Percentiles rank a stretch among this genome's conserved stretches.
phyloP scores from a whole-genome alignment of 306 rosid genomes.

The Alnus glutinosa region DNA sequence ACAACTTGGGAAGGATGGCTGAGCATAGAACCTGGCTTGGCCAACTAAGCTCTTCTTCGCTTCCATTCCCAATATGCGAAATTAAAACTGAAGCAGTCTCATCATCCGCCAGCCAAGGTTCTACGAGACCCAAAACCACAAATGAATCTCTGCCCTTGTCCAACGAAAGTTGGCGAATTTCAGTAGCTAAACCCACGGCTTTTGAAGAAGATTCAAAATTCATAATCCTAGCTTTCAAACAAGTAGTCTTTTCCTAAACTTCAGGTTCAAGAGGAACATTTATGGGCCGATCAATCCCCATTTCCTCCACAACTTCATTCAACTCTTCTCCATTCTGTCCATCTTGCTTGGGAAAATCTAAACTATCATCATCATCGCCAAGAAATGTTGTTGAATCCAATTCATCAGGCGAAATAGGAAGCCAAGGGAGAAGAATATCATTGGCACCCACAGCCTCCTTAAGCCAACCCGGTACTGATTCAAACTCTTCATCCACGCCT shows the following conservation, averaged over 20 bases:
- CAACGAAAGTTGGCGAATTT: conserved; percentile 34
- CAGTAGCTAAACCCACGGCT: conserved; percentile 29
- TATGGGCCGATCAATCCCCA: conserved; percentile 23
- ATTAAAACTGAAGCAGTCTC: conserved; percentile 42
- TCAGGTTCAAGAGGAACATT: conserved; percentile 29
- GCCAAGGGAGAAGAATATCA: conserved; percentile 37
- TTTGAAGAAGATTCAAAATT: conserved; percentile 23
- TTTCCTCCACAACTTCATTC: conserved; percentile 26
- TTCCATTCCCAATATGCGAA: conserved; percentile 27
- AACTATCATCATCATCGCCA: not conserved
- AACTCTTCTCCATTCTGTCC: conserved; percentile 23
- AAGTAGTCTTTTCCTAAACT: conserved; percentile 20
- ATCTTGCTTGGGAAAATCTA: not conserved
- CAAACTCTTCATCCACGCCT: conserved; percentile 32
- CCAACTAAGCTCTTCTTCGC: conserved; percentile 33
- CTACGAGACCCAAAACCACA: conserved; percentile 22
- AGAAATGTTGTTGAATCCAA: conserved; percentile 3
- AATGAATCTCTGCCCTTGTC: conserved; percentile 28
- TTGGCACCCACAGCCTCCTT: not conserved
- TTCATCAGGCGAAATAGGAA: conserved; percentile 32
- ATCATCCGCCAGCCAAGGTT: conserved; percentile 44
- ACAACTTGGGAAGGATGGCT: conserved; percentile 37
- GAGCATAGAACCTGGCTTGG: conserved; percentile 46
- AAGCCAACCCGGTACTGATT: conserved; percentile 39
- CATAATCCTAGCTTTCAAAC: conserved; percentile 30